Base-by-base conservation (phyloP, 345 rosid genomes). In the Eutrema yunnanense region DNA sequence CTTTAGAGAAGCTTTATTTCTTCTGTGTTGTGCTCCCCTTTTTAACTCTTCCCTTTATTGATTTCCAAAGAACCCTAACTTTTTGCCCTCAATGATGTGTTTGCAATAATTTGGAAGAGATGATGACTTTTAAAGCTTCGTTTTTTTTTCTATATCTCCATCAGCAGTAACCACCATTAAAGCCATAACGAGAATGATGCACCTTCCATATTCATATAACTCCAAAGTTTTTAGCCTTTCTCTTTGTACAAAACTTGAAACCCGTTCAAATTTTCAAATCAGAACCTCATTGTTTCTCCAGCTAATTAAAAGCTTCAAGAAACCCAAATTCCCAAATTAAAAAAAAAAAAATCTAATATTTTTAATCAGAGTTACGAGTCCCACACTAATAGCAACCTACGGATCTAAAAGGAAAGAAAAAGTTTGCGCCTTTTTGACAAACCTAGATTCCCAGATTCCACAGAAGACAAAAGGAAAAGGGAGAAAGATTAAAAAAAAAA, bases 151-250 rank as follows among this genome's bases (percentile, higher is more conserved):
- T 69, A 49, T 29, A 37, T 71, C 63, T 53, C 70, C 74, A 55
- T 70, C 75, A 64, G 33, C 75, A 75, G 67, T 78, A 71, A 74
- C 56, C 76, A 61, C 71, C 64, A 75, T 42, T 69, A 70, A 57
- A 72, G 48, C 76, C 53, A 69, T 50, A 44, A 68, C 73, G 67
- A 77, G 78, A 75, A 67, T 67, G 75, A 62, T 51, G 75, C 76
- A 85, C 81, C 83, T 84, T 84, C 88, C 85, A 40, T 73, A 57
- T 62, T 64, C 77, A 80, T 66, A 54, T 32, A 78, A 75, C 74
- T 66, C 73, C 72, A 70, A 67, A 71, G 30, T 27, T 65, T 65
- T 54, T n/a, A 63, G 80, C 69, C 71, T 65, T 74, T 67, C 79
- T 76, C 50, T 51, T 81, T 71, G 82, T 62, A 76, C 59, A 48